These are phyloP conservation scores for Claviceps africana DNA, from an alignment of 2,329 filamentous ascomycete genomes.

Conservation along the genomic window DNA sequence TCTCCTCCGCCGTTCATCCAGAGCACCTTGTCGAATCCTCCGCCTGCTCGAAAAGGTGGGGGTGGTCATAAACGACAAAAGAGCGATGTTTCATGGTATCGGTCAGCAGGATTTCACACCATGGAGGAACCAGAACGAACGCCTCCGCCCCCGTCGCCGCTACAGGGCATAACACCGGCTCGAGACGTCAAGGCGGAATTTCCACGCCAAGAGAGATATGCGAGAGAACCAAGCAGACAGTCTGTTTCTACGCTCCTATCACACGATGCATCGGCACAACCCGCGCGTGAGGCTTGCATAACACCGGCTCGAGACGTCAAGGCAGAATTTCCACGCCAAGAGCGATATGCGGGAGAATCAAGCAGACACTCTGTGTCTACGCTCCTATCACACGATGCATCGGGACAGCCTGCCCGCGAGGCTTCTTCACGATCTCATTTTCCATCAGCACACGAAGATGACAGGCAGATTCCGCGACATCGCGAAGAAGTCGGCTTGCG, in stretches of 20 bases:
- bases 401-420: conserved; percentile 9
- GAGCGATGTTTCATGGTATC: conserved; percentile 24
- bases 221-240: conserved; percentile 17
- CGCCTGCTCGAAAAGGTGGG: conserved; percentile 14
- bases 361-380: conserved; percentile 22
- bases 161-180: conserved; percentile 6
- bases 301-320: conserved; percentile 9
- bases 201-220: conserved; percentile 14
- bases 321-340: conserved; percentile 9
- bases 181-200: conserved; percentile 9
- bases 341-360: conserved; percentile 16
- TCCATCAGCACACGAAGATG: not conserved
- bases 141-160: conserved; percentile 5
- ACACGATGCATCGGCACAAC: conserved; percentile 7
- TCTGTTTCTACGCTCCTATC: conserved; percentile 21
- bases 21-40: conserved; percentile 13
- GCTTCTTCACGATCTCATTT: conserved; percentile 6
- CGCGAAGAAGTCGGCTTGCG: conserved; percentile 4
- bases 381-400: conserved; percentile 14
- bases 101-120: conserved; percentile 12
- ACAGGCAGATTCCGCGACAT: conserved; percentile 1
- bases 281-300: conserved; percentile 10
- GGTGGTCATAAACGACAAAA: conserved; percentile 21
- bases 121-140: conserved; percentile 10
- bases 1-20: conserved; percentile 20